Conservation (phyloP, 176 grass and related monocot genomes). For the Sorghum bicolor region DNA sequence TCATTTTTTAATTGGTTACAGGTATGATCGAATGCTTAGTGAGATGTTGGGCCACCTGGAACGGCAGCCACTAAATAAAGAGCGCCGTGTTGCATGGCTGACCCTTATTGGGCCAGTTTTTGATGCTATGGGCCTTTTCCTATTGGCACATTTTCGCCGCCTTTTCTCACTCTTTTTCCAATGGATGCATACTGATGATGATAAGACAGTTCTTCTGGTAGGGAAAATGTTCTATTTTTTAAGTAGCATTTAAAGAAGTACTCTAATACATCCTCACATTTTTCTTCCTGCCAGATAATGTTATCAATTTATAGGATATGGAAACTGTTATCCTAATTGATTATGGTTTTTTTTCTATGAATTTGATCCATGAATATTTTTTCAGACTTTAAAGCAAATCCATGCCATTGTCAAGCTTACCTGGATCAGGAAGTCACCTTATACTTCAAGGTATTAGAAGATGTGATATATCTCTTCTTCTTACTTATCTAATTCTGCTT, state of each 20-base stretch:
- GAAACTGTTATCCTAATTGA: neutral
- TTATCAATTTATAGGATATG: neutral
- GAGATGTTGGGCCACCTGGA: conserved; percentile 94
- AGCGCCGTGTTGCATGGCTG: conserved; percentile 69
- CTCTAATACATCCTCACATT: neutral
- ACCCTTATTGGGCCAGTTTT: conserved; percentile 73
- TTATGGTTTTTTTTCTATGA: neutral
- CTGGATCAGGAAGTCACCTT: conserved; percentile 83
- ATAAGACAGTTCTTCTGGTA: conserved; percentile 76
- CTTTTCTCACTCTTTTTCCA: conserved; percentile 88
- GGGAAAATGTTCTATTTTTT: neutral
- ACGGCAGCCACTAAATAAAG: conserved; percentile 74
- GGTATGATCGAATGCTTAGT: conserved; percentile 74
- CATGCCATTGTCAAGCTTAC: conserved; percentile 69
- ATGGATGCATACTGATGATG: conserved; percentile 92
- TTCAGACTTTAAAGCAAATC: conserved; percentile 64
- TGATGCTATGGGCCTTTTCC: conserved; percentile 76
- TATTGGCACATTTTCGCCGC: conserved; percentile 82
- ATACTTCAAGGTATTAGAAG: conserved; percentile 56
- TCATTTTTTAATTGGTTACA: conserved; percentile 28
- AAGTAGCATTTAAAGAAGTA: neutral
- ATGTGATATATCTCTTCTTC: neutral
- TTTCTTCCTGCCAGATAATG: conserved; percentile 3
- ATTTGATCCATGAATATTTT: neutral
- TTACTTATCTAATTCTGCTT: neutral